Evolutionary conservation across 2,329 filamentous ascomycete species (phyloP), one percentile per base, ranked within the genome.

Genomic region (Ophiostoma ips): DNA sequence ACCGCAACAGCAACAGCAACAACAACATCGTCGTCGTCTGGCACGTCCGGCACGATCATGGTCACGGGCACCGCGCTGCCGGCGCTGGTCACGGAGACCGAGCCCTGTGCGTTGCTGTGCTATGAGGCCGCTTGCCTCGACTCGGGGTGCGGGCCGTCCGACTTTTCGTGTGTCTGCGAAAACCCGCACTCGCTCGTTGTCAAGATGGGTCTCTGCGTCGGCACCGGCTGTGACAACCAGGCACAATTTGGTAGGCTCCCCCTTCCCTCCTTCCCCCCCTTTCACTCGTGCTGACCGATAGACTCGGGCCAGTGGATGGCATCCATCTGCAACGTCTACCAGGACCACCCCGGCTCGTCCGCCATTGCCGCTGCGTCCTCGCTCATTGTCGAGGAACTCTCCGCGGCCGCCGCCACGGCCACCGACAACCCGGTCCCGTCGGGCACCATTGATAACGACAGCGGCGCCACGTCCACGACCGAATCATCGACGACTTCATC

Each of bases 171-270:
- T 35, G 53, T 58, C 19, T 58, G 56, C 47, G 35, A 30, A n/a
- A 57, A 58, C 52, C 55, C 56, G 12, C 49, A 55, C 44, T 56
- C 55, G 28, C 53, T 58, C 7, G 52, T 55, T 5, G 56, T 57
- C 38, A 57, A 58, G 51, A 51, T 58, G 50, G 55, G 56, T 37
- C 50, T 58, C 11, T 57, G 56, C 24, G 51, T 51, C 11, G 56
- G 55, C 21, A 49, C 28, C 1, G 49, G 49, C 33, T 58, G 56
- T 43, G 55, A 58, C 40, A 46, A 50, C 24, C 5, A 10, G 9
- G n/a, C 35, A 10, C 46, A 50, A 1, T 53, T 52, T 15, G 41
- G 40, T 43, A 18, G 9, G 40, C 30, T 16, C 16, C 16, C 5
- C 3, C 16, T 2, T 18, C 7, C 9, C 30, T 18, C 18, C 11